These are phyloP conservation scores for Primulina huaijiensis DNA, from an alignment of 257 asterid species.

Conservation along the genomic window DNA sequence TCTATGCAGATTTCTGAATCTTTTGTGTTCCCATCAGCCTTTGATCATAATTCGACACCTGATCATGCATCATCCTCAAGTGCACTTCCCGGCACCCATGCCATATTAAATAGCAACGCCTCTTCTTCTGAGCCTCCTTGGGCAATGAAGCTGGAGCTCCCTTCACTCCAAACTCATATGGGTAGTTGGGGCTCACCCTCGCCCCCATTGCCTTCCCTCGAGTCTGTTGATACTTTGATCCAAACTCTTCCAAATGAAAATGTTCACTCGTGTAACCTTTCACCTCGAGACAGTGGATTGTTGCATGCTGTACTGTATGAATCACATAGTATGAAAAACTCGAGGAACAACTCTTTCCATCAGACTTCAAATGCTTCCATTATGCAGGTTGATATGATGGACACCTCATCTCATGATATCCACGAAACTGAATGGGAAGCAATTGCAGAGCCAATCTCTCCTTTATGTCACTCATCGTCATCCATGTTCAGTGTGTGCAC, in stretches of 20 bases:
- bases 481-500: constrained; percentile 37
- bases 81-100: constrained; percentile 50
- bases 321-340: constrained; percentile 37
- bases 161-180: constrained; percentile 85
- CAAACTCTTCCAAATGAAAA: constrained; percentile 52
- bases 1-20: constrained; percentile 40
- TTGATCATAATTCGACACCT: constrained; percentile 34
- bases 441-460: constrained; percentile 38
- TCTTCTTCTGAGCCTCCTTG: constrained; percentile 73
- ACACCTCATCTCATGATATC: constrained; percentile 29
- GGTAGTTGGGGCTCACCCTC: constrained; percentile 66
- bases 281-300: constrained; percentile 46
- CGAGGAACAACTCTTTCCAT: constrained; percentile 23
- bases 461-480: constrained; percentile 40
- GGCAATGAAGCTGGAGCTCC: constrained; percentile 88
- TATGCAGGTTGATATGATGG: constrained; percentile 19
- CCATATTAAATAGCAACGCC: constrained; percentile 57
- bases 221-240: constrained; percentile 54
- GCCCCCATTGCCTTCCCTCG: constrained; percentile 61
- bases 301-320: constrained; percentile 52
- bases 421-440: constrained; percentile 42
- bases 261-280: constrained; percentile 36
- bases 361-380: constrained; percentile 23
- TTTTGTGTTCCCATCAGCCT: constrained; percentile 34
- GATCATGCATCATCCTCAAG: constrained; percentile 30